Percentiles rank a stretch among this genome's conserved stretches.
phyloP scores from a whole-genome alignment of 208 protist species.

The Leishmania martiniquensis region DNA sequence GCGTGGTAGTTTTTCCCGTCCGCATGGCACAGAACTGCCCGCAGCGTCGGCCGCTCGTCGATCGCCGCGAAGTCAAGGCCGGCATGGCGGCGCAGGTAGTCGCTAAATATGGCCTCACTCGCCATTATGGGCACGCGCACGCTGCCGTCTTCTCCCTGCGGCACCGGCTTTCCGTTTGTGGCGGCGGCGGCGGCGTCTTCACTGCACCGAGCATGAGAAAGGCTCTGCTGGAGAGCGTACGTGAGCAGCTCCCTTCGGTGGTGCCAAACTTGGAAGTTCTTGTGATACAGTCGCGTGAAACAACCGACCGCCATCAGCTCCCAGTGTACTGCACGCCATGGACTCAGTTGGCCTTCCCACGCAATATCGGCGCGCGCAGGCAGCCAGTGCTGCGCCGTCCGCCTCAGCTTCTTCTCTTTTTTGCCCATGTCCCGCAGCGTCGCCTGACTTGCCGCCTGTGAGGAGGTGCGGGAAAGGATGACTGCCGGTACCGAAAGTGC shows the following conservation, averaged over 20 bases:
- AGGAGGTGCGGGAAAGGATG: not conserved
- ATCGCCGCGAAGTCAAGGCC: slow-evolving; percentile 54
- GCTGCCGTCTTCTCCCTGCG: not conserved
- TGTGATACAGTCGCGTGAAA: slow-evolving; percentile 56
- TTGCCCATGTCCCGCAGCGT: not conserved
- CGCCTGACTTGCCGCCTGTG: slow-evolving; percentile 7
- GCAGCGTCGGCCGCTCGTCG: slow-evolving; percentile 57
- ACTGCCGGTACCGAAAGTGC: slow-evolving; percentile 1
- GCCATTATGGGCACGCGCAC: not conserved
- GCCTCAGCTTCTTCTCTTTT: slow-evolving; percentile 9
- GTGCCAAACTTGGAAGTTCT: slow-evolving; percentile 91
- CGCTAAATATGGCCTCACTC: slow-evolving; percentile 16
- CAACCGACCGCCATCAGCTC: slow-evolving; percentile 48
- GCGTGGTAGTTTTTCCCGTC: slow-evolving; percentile 89
- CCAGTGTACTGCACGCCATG: slow-evolving; percentile 79
- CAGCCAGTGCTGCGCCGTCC: slow-evolving; percentile 30
- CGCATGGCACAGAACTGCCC: slow-evolving; percentile 36
- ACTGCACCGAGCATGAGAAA: not conserved
- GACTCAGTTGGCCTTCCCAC: slow-evolving; percentile 14
- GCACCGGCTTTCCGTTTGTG: not conserved
- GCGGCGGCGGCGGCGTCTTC: not conserved
- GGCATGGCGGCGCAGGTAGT: slow-evolving; percentile 38
- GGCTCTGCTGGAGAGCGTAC: slow-evolving; percentile 40
- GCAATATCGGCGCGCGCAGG: slow-evolving; percentile 21
- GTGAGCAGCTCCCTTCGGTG: slow-evolving; percentile 65